Evolutionary conservation across 768 basidiomycete species (phyloP), one percentile per base, ranked within the genome.

Genomic region (Clavulina sp.): DNA sequence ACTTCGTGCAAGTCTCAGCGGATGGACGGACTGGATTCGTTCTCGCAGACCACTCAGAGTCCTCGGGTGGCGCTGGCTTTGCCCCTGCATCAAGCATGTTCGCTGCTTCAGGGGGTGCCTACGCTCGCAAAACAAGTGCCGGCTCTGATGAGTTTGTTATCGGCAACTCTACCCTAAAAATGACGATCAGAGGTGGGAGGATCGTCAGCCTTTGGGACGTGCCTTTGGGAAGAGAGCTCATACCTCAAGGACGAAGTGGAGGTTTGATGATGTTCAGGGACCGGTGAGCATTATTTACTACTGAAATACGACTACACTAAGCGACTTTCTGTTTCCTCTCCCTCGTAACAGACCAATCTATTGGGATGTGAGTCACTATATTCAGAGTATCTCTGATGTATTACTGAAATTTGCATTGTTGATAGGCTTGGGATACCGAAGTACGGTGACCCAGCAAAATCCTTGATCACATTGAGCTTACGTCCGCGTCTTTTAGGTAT

Each of bases 251-350:
- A 2, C 60, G 71, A 44, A 82, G 80, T 3, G 93, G 88, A 49
- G 93, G 93, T 7, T 63, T 96, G 49, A 75, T 91, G 41, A 83
- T 95, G 54, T 93, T 89, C 36, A 44, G 93, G 60, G 93, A 96
- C n/a, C n/a, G n/a, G n/a, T n/a, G n/a, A n/a, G n/a, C n/a, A n/a
- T n/a, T n/a, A n/a, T n/a, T n/a, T n/a, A n/a, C n/a, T n/a, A n/a
- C n/a, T n/a, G n/a, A n/a, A n/a, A n/a, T n/a, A n/a, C n/a, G n/a
- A n/a, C n/a, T n/a, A n/a, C n/a, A n/a, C n/a, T n/a, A n/a, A n/a
- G n/a, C n/a, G n/a, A n/a, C n/a, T n/a, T n/a, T n/a, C n/a, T n/a
- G n/a, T n/a, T n/a, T n/a, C n/a, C n/a, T n/a, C n/a, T n/a, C n/a
- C n/a, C n/a, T n/a, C n/a, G n/a, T n/a, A n/a, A n/a, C 64, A 54